Percentiles rank a stretch among this genome's conserved stretches.
Conservation (phyloP, 2,329 filamentous ascomycete species). For the Neofusicoccum ribis region DNA sequence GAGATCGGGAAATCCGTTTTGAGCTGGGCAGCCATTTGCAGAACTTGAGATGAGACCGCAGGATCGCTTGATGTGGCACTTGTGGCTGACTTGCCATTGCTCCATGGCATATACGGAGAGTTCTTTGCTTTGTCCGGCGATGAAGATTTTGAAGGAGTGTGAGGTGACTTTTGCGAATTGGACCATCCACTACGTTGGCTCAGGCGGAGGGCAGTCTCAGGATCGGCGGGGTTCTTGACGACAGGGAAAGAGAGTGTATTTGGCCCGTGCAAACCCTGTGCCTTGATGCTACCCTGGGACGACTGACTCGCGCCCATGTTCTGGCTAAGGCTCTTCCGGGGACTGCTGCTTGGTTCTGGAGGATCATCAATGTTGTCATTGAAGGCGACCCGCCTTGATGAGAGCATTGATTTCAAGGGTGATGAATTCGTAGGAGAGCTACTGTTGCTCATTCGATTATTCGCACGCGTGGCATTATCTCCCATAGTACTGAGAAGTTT, state of each 20-base stretch:
- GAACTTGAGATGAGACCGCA: slow-evolving; percentile 24
- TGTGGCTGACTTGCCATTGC: slow-evolving; percentile 28
- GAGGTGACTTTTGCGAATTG: slow-evolving; percentile 37
- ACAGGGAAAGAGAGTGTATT: slow-evolving; percentile 66
- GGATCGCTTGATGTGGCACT: slow-evolving; percentile 24
- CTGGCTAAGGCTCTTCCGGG: slow-evolving; percentile 9
- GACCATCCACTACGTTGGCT: slow-evolving; percentile 63
- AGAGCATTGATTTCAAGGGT: not conserved
- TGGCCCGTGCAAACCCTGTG: slow-evolving; percentile 37
- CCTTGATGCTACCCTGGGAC: slow-evolving; percentile 44
- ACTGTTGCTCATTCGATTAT: not conserved
- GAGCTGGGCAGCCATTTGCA: slow-evolving; percentile 25
- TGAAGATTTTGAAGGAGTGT: not conserved
- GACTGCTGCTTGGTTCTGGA: not conserved
- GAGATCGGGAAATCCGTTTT: slow-evolving; percentile 25
- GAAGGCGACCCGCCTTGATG: not conserved
- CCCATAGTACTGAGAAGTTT: not conserved
- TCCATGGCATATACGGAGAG: slow-evolving; percentile 34
- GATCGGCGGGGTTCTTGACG: slow-evolving; percentile 73
- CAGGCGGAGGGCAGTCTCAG: slow-evolving; percentile 61
- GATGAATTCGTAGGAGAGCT: not conserved
- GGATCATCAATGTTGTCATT: not conserved
- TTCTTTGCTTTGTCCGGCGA: not conserved
- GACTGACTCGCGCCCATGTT: slow-evolving; percentile 26
- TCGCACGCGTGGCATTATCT: not conserved